Base-by-base conservation (phyloP, 108 stramenopile species). In the Nitzschia palea region DNA sequence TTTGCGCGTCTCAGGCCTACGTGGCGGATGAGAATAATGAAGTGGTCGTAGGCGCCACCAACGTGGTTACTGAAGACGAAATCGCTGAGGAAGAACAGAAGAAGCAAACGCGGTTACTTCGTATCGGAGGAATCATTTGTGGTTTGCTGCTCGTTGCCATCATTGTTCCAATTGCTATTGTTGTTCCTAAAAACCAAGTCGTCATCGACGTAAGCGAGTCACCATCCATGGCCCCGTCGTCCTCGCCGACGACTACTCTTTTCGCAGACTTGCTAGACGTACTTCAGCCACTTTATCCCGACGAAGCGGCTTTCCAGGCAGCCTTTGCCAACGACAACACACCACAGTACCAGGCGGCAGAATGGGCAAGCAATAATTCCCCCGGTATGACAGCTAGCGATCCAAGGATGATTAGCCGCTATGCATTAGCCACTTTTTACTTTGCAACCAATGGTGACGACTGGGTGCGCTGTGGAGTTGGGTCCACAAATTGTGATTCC, bases 341-440 rank as follows among this genome's bases (percentile, higher is more conserved):
- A 3, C 65, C 71, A 22, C 77, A 78, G 42, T 67, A 40, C 2
- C 22, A 61, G 37, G 77, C 77, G 0, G 63, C 59, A 1, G 1
- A 33, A 3, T 78, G 77, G 77, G 64, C 62, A 12, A 58, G 60
- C 23, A 28, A 44, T 4, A 37, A 35, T 53, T 22, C 48, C 5
- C 50, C 35, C 14, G 23, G 30, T 15, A 26, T 31, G 12, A 1
- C 20, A 6, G 59, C 40, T 0, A 15, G 23, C 25, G 66, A 64
- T 28, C 47, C 66, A 28, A 29, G 61, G 42, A 68, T 73, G 58
- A 44, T 78, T 23, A 55, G 54, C 23, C 54, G 77, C 51, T 78
- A 68, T 43, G 63, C 61, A n/a, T 35, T 76, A 45, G 79, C 74
- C 3, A 54, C 64, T 0, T 68, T 80, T 17, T 80, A 80, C 43